phyloP scores from a whole-genome alignment of 1,284 basidiomycete genomes.

The Albatrellus sp. region DNA sequence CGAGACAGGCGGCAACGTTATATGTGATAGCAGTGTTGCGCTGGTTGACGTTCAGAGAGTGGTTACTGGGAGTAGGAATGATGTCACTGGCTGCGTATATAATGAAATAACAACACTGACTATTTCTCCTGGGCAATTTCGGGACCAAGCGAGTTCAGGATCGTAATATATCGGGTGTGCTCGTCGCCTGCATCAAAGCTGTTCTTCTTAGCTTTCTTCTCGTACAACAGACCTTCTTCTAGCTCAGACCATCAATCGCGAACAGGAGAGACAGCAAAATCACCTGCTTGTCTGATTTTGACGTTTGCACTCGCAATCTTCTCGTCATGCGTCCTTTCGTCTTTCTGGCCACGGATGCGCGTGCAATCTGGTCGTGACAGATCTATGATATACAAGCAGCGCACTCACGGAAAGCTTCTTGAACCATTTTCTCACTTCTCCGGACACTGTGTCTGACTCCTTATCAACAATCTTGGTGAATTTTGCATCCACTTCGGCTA shows the following conservation, averaged over 20 bases:
- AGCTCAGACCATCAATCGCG: not conserved
- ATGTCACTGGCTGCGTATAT: not conserved
- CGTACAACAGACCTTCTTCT: slow-evolving; percentile 46
- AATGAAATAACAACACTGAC: slow-evolving; percentile 26
- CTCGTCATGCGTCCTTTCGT: slow-evolving; percentile 66
- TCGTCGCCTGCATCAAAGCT: slow-evolving; percentile 57
- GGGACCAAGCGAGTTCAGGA: slow-evolving; percentile 60
- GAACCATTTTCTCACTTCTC: slow-evolving; percentile 73
- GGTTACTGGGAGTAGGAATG: slow-evolving; percentile 35
- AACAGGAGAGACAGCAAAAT: slow-evolving; percentile 1
- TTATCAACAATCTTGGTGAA: slow-evolving; percentile 64
- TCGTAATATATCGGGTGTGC: slow-evolving; percentile 62
- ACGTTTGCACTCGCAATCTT: slow-evolving; percentile 54
- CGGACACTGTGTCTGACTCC: slow-evolving; percentile 51
- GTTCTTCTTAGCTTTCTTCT: slow-evolving; percentile 69
- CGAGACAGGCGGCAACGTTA: slow-evolving; percentile 46
- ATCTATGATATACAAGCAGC: not conserved
- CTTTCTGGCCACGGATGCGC: slow-evolving; percentile 38
- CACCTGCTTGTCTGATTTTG: slow-evolving; percentile 68
- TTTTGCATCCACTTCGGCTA: slow-evolving; percentile 59
- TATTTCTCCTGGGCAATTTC: slow-evolving; percentile 71
- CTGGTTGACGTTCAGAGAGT: slow-evolving; percentile 48
- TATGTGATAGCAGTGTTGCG: slow-evolving; percentile 47
- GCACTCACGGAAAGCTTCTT: slow-evolving; percentile 58
- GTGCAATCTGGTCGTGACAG: not conserved